These are phyloP conservation scores for Skeletonema tropicum DNA, from an alignment of 108 stramenopile species.

Conservation along the genomic window DNA sequence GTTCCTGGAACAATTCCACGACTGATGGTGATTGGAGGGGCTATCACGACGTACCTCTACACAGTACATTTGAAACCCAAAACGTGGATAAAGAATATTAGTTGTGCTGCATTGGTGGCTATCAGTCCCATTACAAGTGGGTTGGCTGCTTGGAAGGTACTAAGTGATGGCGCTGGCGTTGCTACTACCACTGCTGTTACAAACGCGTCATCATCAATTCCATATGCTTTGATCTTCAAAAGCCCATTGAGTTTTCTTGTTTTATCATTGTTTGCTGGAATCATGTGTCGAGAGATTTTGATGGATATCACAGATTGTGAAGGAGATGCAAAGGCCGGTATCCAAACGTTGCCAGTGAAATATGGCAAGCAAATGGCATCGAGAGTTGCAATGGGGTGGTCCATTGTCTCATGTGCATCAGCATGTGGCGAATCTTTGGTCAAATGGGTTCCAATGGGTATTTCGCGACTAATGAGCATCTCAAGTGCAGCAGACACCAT, in stretches of 20 bases:
- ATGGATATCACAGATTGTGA: slow-evolving; percentile 78
- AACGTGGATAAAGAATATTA: slow-evolving; percentile 78
- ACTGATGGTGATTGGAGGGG: slow-evolving; percentile 55
- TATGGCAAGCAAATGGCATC: slow-evolving; percentile 61
- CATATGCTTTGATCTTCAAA: slow-evolving; percentile 11
- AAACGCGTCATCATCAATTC: background rate
- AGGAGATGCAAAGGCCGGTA: slow-evolving; percentile 52
- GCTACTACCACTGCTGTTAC: background rate
- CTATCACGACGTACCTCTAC: slow-evolving; percentile 74
- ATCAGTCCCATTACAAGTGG: slow-evolving; percentile 69
- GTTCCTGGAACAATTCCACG: slow-evolving; percentile 65
- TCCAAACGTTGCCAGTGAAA: slow-evolving; percentile 69
- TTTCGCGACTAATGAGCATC: background rate
- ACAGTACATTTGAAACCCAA: slow-evolving; percentile 75
- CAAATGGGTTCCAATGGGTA: background rate
- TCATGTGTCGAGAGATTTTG: slow-evolving; percentile 66
- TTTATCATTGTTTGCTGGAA: slow-evolving; percentile 44
- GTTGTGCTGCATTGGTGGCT: slow-evolving; percentile 70
- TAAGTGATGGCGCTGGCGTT: slow-evolving; percentile 9
- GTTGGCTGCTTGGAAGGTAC: slow-evolving; percentile 38
- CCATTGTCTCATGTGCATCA: slow-evolving; percentile 13
- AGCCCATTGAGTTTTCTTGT: slow-evolving; percentile 36
- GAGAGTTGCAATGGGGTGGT: slow-evolving; percentile 35
- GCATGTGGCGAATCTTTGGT: slow-evolving; percentile 30
- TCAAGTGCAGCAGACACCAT: background rate